These are phyloP conservation scores for Bryopsis sp. DNA, from an alignment of 139 green algal species.

Conservation along the genomic window DNA sequence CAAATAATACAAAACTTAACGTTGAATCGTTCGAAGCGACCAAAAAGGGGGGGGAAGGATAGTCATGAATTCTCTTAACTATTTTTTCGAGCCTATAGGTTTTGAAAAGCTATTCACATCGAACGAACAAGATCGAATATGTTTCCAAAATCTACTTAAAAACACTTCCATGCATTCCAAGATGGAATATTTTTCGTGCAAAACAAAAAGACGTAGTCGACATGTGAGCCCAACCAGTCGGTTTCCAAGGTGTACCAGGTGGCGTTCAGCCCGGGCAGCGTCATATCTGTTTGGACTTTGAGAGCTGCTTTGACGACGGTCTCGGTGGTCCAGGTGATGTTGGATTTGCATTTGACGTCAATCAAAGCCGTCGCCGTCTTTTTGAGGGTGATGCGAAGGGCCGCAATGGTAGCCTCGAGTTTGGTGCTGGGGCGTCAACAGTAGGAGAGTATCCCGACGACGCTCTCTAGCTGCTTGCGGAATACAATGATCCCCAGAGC, in stretches of 20 bases:
- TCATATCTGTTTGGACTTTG: neutral
- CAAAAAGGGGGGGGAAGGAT: no score
- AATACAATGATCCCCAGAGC: neutral
- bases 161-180: no score
- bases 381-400: neutral
- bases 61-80: no score
- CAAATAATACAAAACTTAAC: no score
- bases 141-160: no score
- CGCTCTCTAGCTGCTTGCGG: slow-evolving; percentile 7
- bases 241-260: neutral
- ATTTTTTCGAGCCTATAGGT: no score
- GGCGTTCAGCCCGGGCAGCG: neutral
- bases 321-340: neutral
- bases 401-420: neutral
- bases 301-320: neutral
- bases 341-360: neutral
- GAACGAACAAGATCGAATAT: no score
- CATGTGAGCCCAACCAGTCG: slow-evolving; percentile 7
- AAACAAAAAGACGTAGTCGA: slow-evolving; percentile 8
- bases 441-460: slow-evolving; percentile 13
- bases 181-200: no score
- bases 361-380: neutral
- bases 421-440: neutral
- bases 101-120: no score
- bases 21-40: no score